Evolutionary conservation across 2,329 filamentous ascomycete species (phyloP).

Genomic region (Alternaria burnsii): DNA sequence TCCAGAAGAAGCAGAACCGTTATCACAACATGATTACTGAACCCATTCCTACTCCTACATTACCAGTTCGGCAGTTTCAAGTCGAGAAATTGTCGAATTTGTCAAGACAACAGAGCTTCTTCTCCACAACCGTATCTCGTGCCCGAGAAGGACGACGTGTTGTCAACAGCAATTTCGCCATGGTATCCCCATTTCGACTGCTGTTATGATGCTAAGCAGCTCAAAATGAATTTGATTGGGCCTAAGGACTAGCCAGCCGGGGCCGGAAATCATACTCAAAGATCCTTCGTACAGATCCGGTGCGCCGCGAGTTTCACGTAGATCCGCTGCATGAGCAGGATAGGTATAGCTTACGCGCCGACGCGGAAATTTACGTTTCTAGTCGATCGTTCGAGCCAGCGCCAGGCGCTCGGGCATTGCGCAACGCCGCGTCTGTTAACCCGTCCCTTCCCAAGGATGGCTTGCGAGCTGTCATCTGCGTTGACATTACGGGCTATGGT

Average conservation of each 20-base stretch:
- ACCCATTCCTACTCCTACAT: background rate
- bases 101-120: background rate
- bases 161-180: conserved; percentile 17
- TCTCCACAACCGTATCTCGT: conserved; percentile 3
- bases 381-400: conserved; percentile 44
- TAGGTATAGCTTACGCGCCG: conserved; percentile 41
- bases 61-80: conserved; percentile 4
- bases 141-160: conserved; percentile 3
- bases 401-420: conserved; percentile 53
- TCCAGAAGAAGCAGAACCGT: conserved; percentile 7
- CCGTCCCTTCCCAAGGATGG: conserved; percentile 29
- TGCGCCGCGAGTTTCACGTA: conserved; percentile 47
- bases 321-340: conserved; percentile 40
- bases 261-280: conserved; percentile 39
- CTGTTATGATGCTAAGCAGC: conserved; percentile 14
- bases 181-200: conserved; percentile 19
- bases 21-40: background rate
- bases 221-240: conserved; percentile 31
- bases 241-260: conserved; percentile 23
- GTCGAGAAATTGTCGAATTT: conserved; percentile 8
- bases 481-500: conserved; percentile 27
- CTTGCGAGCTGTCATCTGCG: conserved; percentile 26
- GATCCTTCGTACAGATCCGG: conserved; percentile 44
- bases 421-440: conserved; percentile 45
- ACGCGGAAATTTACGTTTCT: conserved; percentile 47